Evolutionary conservation across 2,329 filamentous ascomycete species (phyloP), one percentile per base, ranked within the genome.

Genomic region (Alternaria hordeiaustralica): DNA sequence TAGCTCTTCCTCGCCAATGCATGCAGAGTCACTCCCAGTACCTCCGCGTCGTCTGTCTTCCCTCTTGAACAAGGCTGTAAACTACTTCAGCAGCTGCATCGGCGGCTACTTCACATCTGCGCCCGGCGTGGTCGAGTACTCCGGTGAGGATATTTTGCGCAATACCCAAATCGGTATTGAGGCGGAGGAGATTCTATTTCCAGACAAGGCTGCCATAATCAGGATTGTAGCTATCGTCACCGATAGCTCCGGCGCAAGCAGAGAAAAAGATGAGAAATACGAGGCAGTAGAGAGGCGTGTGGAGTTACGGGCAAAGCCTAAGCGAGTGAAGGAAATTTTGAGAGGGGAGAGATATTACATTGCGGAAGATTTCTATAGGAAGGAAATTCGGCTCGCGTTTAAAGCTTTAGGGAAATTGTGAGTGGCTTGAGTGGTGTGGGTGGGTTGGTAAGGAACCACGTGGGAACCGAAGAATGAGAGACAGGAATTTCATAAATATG

Each of bases 301-400:
- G 3, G 54, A 57, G 4, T 58, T 68, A 4, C 33, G n/a, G 0
- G 67, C 65, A 11, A 66, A 46, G 23, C 59, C 54, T 4, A 64
- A 63, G 55, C 50, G 67, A 5, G 49, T 66, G 0, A 49, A 54
- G 4, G 53, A 68, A 6, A 59, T 69, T 0, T 15, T 63, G 26
- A 28, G 25, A 12, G 49, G 46, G 2, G 12, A 2, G 3, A 55
- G 56, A 15, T 21, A 11, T 15, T 23, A 21, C 11, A 10, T 51
- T 15, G 36, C 51, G 0, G 67, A 69, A 15, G 57, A 66, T 1
- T 6, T 41, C 4, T 66, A 68, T 54, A 11, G 18, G 11, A 43
- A 21, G 6, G 45, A 68, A 20, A 66, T 68, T 11, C 41, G 18
- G 25, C 51, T n/a, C 3, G 61, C 66, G 15, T 25, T 69, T 15